A percentile compares a stretch with the other conserved stretches of the same genome.
phyloP scores from a whole-genome alignment of 768 basidiomycete genomes.

The Wakefieldia striispora region DNA sequence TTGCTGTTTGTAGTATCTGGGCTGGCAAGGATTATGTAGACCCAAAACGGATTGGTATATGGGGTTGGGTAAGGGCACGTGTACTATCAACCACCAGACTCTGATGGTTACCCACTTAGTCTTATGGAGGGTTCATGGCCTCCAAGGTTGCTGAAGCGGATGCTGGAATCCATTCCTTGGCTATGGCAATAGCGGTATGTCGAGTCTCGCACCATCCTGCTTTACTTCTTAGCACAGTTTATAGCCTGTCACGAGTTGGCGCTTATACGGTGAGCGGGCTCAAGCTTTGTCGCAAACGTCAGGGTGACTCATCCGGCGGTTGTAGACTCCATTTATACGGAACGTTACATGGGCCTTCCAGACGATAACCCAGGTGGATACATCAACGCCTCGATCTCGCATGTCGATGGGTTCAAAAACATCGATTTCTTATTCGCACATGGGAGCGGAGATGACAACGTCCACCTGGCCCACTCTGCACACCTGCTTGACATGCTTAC shows the following conservation, averaged over 20 bases:
- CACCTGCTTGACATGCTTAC: constrained; percentile 94
- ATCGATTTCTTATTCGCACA: constrained; percentile 85
- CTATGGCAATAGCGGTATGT: constrained; percentile 87
- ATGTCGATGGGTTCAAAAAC: constrained; percentile 82
- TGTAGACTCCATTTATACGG: constrained; percentile 92
- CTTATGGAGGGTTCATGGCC: constrained; percentile 95
- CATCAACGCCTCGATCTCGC: constrained; percentile 80
- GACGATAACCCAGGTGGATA: constrained; percentile 82
- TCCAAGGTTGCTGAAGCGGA: constrained; percentile 89
- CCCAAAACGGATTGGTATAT: constrained; percentile 83
- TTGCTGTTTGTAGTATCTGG: constrained; percentile 56
- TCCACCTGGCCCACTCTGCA: constrained; percentile 91
- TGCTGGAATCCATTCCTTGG: constrained; percentile 85
- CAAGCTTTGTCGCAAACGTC: not conserved
- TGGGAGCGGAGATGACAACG: constrained; percentile 95
- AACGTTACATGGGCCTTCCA: constrained; percentile 93
- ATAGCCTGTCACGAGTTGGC: constrained; percentile 88
- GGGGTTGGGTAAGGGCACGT: constrained; percentile 84
- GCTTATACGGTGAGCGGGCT: constrained; percentile 59
- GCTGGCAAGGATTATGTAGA: constrained; percentile 88
- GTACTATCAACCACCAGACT: not conserved
- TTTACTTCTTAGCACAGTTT: constrained; percentile 11
- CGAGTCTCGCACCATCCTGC: not conserved
- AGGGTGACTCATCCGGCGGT: constrained; percentile 1
- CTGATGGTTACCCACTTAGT: constrained; percentile 43